Conservation (phyloP, 78 protist species). For the Guillardia theta region DNA sequence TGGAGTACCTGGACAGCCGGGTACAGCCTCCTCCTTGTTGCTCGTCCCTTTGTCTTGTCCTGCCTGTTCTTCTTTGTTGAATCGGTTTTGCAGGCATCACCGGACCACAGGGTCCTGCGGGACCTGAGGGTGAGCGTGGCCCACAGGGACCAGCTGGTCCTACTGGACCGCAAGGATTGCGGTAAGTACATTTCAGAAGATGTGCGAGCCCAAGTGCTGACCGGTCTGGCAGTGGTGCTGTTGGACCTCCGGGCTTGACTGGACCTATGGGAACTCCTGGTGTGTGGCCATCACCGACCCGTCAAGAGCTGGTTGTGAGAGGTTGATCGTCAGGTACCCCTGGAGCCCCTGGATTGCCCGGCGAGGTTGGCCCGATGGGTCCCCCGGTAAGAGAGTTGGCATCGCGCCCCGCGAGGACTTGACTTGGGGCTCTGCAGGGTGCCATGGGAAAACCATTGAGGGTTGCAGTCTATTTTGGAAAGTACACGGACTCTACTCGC, state of each 20-base stretch:
- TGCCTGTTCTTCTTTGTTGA: background rate
- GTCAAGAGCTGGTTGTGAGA: too few relatives aligned
- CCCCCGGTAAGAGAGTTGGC: too few relatives aligned
- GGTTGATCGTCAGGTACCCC: too few relatives aligned
- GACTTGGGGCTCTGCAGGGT: too few relatives aligned
- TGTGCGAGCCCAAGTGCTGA: background rate
- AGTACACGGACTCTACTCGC: conserved; percentile 24
- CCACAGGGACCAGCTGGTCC: conserved; percentile 24
- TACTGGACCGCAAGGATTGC: background rate
- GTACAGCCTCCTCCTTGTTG: background rate
- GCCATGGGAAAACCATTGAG: conserved; percentile 28
- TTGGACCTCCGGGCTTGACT: conserved; percentile 17
- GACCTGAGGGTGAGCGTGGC: background rate
- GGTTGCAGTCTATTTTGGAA: conserved; percentile 18
- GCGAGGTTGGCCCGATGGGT: background rate
- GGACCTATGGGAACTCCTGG: conserved; percentile 22
- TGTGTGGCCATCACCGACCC: too few relatives aligned
- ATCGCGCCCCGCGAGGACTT: too few relatives aligned
- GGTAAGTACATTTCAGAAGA: background rate
- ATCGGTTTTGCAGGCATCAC: background rate
- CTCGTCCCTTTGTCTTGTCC: background rate
- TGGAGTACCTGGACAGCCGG: background rate
- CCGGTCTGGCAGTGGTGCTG: too few relatives aligned
- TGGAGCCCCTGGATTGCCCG: conserved; percentile 20
- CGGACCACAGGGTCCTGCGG: background rate